Conservation (phyloP, 805 yeast genomes). For the Candida ficus region DNA sequence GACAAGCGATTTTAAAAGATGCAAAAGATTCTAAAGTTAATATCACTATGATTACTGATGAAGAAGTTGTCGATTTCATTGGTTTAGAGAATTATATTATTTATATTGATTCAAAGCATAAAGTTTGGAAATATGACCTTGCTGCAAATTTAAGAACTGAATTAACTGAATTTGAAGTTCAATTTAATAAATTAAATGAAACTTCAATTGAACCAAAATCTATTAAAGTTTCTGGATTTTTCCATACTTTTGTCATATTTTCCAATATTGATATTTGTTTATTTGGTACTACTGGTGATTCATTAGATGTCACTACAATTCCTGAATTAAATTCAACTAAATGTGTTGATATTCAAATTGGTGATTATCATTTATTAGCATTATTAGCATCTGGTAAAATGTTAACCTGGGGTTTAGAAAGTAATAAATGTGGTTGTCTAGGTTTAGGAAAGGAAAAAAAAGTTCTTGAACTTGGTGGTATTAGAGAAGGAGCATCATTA, state of each 20-base stretch:
- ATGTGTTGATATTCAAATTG: conserved; percentile 55
- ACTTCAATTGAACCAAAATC: conserved; percentile 30
- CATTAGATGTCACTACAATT: conserved; percentile 30
- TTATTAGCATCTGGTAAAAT: conserved; percentile 53
- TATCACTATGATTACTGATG: conserved; percentile 30
- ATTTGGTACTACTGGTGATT: conserved; percentile 12
- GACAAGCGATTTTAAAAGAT: conserved; percentile 27
- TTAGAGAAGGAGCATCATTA: conserved; percentile 21
- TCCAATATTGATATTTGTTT: conserved; percentile 38
- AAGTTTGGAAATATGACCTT: conserved; percentile 21
- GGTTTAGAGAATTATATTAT: conserved; percentile 50
- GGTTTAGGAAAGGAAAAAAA: conserved; percentile 47
- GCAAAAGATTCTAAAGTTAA: conserved; percentile 32
- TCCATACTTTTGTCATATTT: conserved; percentile 48
- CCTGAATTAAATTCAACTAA: conserved; percentile 41
- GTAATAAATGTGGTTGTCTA: conserved; percentile 59
- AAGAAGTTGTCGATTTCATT: conserved; percentile 45
- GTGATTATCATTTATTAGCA: conserved; percentile 69
- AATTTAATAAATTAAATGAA: conserved; percentile 23
- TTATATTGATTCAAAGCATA: conserved; percentile 42
- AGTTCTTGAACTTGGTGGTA: conserved; percentile 17
- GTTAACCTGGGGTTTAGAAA: conserved; percentile 65
- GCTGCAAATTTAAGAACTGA: conserved; percentile 18
- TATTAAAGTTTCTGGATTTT: conserved; percentile 51
- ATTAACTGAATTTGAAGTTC: conserved; percentile 28